These are phyloP conservation scores for Phytophthora sp. DNA, from an alignment of 352 stramenopile species.

Conservation along the genomic window DNA sequence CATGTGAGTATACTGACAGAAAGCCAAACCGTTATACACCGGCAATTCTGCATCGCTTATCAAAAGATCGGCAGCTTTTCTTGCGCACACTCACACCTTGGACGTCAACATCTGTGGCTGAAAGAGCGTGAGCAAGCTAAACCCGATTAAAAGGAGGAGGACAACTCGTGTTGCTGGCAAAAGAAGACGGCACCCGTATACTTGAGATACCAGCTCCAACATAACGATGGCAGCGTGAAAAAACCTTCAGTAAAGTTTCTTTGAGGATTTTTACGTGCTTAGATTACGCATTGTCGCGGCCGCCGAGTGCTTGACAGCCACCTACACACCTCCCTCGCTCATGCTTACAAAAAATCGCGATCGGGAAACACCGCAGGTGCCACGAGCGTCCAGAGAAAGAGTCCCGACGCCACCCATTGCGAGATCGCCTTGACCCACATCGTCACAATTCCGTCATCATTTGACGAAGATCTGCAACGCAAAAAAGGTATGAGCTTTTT, in stretches of 20 bases:
- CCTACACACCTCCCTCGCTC: not conserved
- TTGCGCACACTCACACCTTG: no score
- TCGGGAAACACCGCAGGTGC: constrained; percentile 92
- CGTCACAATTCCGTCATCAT: constrained; percentile 65
- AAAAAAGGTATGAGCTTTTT: constrained; percentile 4
- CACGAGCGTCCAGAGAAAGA: constrained; percentile 96
- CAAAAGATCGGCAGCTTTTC: no score
- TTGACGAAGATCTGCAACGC: constrained; percentile 39
- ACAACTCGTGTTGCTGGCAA: no score
- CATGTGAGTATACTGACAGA: no score
- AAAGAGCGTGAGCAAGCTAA: not conserved
- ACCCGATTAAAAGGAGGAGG: no score
- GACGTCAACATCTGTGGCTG: no score
- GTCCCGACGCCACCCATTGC: constrained; percentile 89
- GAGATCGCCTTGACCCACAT: constrained; percentile 96
- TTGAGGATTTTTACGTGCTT: not conserved
- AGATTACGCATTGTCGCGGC: constrained; percentile 8
- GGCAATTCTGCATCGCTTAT: no score
- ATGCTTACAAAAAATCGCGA: constrained; percentile 83
- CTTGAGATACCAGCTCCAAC: no score
- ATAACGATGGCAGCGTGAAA: no score
- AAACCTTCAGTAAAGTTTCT: no score
- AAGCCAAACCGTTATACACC: no score
- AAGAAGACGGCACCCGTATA: no score
- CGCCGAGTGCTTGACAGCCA: not conserved